A percentile compares a stretch with the other conserved stretches of the same genome.
Conservation (phyloP, 2,329 filamentous ascomycete species). For the Albifimbria verrucaria region DNA sequence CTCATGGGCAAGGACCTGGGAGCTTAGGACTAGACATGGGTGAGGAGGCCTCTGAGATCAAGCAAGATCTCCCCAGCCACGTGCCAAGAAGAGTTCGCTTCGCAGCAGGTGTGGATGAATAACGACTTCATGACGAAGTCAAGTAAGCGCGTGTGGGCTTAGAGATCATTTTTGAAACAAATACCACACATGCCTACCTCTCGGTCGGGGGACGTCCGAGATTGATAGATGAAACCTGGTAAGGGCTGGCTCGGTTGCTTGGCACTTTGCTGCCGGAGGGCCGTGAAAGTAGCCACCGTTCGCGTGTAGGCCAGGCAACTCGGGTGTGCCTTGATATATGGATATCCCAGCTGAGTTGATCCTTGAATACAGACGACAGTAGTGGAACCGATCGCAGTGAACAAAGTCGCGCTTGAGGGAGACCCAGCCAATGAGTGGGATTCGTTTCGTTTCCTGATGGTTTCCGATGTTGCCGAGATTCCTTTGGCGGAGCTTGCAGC, state of each 20-base stretch:
- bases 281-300: not conserved
- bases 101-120: slow-evolving; percentile 15
- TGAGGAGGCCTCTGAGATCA: not conserved
- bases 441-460: not conserved
- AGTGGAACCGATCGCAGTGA: not conserved
- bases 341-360: too few relatives aligned
- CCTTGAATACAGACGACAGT: too few relatives aligned
- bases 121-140: slow-evolving; percentile 6
- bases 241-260: not conserved
- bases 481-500: not conserved
- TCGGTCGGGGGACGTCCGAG: not conserved
- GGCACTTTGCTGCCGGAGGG: not conserved
- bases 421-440: not conserved
- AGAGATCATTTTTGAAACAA: too few relatives aligned
- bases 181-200: not conserved
- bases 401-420: not conserved
- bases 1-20: slow-evolving; percentile 11
- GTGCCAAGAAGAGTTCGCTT: slow-evolving; percentile 31
- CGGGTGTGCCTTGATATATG: not conserved
- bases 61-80: slow-evolving; percentile 16
- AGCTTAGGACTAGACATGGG: not conserved
- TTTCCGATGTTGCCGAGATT: not conserved
- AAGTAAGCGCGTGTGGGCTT: too few relatives aligned
- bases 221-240: not conserved
- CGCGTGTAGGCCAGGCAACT: not conserved